Percentiles rank a stretch among this genome's conserved stretches.
Evolutionary conservation across 2,329 filamentous ascomycete genomes (phyloP).

Genomic region (Fusarium tuaranense): DNA sequence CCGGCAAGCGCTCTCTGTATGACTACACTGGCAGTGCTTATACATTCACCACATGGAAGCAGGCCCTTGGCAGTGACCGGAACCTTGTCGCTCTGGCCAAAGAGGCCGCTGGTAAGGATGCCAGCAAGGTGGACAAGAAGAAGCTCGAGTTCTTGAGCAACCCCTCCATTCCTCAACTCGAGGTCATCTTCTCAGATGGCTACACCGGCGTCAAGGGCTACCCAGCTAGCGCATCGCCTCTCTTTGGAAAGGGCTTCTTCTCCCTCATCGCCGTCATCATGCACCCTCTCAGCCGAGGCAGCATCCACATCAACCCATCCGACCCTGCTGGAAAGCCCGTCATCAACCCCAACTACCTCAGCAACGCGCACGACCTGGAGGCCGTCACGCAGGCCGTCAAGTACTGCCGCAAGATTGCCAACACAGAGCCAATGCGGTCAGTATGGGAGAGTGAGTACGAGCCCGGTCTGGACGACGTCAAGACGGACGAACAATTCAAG

Average conservation of each 20-base stretch:
- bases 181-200: slow-evolving; percentile 47
- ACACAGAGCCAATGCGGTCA: slow-evolving; percentile 46
- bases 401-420: slow-evolving; percentile 47
- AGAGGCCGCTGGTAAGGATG: slow-evolving; percentile 43
- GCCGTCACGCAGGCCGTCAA: slow-evolving; percentile 49
- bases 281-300: slow-evolving; percentile 64
- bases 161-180: slow-evolving; percentile 40
- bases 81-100: slow-evolving; percentile 26
- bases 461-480: slow-evolving; percentile 36
- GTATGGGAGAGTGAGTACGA: slow-evolving; percentile 50
- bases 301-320: slow-evolving; percentile 36
- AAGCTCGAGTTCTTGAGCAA: slow-evolving; percentile 55
- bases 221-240: slow-evolving; percentile 39
- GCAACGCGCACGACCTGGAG: slow-evolving; percentile 46
- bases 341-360: slow-evolving; percentile 42
- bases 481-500: slow-evolving; percentile 32
- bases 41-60: slow-evolving; percentile 37
- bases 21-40: slow-evolving; percentile 38
- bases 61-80: slow-evolving; percentile 25
- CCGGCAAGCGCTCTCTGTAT: slow-evolving; percentile 32
- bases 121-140: slow-evolving; percentile 50
- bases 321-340: slow-evolving; percentile 32
- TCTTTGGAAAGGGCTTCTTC: slow-evolving; percentile 47
- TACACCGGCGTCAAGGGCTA: slow-evolving; percentile 47
- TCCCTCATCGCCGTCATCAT: slow-evolving; percentile 68